Evolutionary conservation across 2,329 filamentous ascomycete species (phyloP).

Genomic region (Fusarium decemcellulare): DNA sequence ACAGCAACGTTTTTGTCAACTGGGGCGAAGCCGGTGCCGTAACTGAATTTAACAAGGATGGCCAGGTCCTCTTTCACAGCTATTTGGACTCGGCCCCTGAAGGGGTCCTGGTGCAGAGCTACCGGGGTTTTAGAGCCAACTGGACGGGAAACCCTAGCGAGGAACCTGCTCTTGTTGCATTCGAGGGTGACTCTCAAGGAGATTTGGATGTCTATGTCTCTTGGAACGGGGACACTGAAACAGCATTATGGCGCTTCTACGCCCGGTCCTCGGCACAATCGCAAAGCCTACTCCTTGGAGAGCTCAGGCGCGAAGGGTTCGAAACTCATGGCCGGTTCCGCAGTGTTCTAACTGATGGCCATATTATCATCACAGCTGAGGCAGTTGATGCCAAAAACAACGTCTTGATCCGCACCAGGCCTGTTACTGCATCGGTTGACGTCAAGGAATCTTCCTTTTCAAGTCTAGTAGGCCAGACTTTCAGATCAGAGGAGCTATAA

Average conservation of each 20-base stretch:
- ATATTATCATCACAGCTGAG: neutral
- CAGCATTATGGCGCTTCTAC: neutral
- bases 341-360: too few relatives aligned
- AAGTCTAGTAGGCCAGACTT: too few relatives aligned
- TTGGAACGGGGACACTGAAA: conserved; percentile 17
- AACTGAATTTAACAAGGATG: conserved; percentile 62
- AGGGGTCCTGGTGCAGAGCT: conserved; percentile 61
- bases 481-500: too few relatives aligned
- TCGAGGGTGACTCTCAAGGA: neutral
- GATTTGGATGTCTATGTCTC: neutral
- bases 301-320: neutral
- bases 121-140: conserved; percentile 66
- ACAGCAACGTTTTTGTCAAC: conserved; percentile 68
- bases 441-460: neutral
- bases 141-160: conserved; percentile 64
- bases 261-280: neutral
- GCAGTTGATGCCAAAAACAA: neutral
- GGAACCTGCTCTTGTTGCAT: conserved; percentile 43
- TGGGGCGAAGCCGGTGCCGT: conserved; percentile 68
- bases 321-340: neutral
- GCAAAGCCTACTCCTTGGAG: neutral
- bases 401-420: neutral
- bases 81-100: conserved; percentile 54
- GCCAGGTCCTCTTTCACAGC: conserved; percentile 65
- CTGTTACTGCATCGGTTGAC: neutral